These are phyloP conservation scores for Pyracantha coccinea DNA, from an alignment of 331 rosid species.

Conservation along the genomic window DNA sequence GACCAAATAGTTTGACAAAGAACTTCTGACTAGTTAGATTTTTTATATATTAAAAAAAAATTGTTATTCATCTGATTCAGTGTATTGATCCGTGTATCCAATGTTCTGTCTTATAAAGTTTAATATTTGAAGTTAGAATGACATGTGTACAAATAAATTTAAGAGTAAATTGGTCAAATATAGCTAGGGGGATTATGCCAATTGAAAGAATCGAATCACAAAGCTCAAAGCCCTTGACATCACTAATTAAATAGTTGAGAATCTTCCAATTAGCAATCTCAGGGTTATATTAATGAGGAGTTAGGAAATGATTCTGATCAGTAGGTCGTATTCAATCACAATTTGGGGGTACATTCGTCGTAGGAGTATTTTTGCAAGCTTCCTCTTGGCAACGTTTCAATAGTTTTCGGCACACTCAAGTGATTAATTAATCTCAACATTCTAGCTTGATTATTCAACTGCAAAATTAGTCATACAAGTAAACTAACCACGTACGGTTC, in stretches of 20 bases:
- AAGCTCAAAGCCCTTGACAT: background rate
- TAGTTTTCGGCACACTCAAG: background rate
- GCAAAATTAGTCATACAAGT: background rate
- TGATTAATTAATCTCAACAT: background rate
- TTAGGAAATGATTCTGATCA: background rate
- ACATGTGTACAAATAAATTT: background rate
- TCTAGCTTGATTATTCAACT: background rate
- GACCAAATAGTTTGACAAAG: too few relatives aligned
- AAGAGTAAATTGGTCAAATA: background rate
- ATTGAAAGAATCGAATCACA: background rate
- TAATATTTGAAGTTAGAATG: background rate
- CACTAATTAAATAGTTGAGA: background rate
- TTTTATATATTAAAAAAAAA: too few relatives aligned
- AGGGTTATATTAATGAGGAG: background rate
- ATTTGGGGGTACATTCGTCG: background rate
- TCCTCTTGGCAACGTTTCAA: background rate
- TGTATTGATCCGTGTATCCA: too few relatives aligned
- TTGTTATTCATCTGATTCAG: too few relatives aligned
- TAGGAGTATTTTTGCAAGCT: background rate
- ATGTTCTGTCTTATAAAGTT: too few relatives aligned
- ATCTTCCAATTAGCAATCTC: background rate
- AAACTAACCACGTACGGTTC: background rate
- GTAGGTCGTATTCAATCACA: conserved; percentile 11
- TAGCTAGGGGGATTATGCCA: conserved; percentile 23
- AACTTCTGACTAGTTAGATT: too few relatives aligned